phyloP scores from a whole-genome alignment of 169 alveolate species.

The Eimeria sp. region DNA sequence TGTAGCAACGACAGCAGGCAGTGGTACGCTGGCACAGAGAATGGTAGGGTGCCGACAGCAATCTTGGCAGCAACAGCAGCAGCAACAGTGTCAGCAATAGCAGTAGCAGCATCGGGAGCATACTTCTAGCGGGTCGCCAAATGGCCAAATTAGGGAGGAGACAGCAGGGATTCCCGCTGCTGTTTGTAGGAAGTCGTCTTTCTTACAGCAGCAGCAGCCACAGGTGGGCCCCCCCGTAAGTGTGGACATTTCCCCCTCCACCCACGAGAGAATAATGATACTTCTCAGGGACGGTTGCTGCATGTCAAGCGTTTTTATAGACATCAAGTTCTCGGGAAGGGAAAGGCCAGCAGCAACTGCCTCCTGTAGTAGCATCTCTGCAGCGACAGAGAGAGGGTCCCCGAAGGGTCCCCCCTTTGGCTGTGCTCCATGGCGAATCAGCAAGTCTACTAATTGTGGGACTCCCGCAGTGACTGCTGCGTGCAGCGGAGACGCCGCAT shows the following conservation, averaged over 20 bases:
- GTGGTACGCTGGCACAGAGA: not conserved
- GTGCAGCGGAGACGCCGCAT: conserved; percentile 1
- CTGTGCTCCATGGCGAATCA: conserved; percentile 51
- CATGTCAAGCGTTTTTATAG: not conserved
- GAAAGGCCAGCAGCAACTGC: conserved; percentile 18
- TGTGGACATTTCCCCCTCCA: conserved; percentile 36
- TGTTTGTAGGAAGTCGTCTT: conserved; percentile 36
- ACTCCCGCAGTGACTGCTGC: conserved; percentile 36
- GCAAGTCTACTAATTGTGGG: conserved; percentile 49
- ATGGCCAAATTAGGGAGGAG: conserved; percentile 46
- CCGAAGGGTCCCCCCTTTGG: conserved; percentile 8
- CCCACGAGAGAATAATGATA: conserved; percentile 44
- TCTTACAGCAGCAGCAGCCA: conserved; percentile 17
- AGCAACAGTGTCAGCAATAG: not conserved
- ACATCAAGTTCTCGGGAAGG: conserved; percentile 14
- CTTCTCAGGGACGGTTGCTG: conserved; percentile 13
- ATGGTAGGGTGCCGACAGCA: not conserved
- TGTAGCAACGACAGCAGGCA: not conserved
- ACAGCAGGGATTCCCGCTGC: conserved; percentile 47
- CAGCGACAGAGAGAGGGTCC: conserved; percentile 24
- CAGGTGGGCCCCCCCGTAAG: conserved; percentile 10
- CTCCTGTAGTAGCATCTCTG: conserved; percentile 45
- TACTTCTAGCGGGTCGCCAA: conserved; percentile 42
- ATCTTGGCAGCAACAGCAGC: not conserved
- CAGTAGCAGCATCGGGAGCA: not conserved